Percentiles rank a stretch among this genome's conserved stretches.
These are phyloP conservation scores for Beauveria pseudobassiana DNA, from an alignment of 2,329 filamentous ascomycete genomes.

Conservation along the genomic window DNA sequence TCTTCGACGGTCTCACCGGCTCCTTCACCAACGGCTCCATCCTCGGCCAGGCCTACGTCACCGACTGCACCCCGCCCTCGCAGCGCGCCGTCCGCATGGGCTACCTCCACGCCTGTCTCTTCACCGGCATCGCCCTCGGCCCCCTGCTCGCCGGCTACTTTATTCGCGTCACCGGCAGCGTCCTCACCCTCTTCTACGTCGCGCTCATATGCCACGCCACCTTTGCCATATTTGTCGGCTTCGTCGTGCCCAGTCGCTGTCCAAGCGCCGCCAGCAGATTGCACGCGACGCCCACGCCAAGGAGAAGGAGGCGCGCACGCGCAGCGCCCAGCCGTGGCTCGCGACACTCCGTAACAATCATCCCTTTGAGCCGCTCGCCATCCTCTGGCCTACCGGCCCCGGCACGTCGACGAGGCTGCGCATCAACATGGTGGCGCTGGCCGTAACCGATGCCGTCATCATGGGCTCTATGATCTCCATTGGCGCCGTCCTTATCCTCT, in stretches of 20 bases:
- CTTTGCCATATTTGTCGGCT: slow-evolving; percentile 64
- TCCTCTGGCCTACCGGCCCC: slow-evolving; percentile 66
- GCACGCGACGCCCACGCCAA: slow-evolving; percentile 61
- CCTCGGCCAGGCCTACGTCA: slow-evolving; percentile 76
- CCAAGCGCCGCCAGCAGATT: slow-evolving; percentile 58
- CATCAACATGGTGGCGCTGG: slow-evolving; percentile 74
- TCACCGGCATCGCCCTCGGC: slow-evolving; percentile 80
- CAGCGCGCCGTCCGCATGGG: slow-evolving; percentile 77
- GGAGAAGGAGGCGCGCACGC: slow-evolving; percentile 31
- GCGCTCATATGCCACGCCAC: slow-evolving; percentile 63
- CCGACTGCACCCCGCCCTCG: slow-evolving; percentile 78
- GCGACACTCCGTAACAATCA: slow-evolving; percentile 44
- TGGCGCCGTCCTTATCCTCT: slow-evolving; percentile 75
- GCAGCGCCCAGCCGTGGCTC: slow-evolving; percentile 21
- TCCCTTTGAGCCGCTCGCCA: slow-evolving; percentile 67
- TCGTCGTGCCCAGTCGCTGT: slow-evolving; percentile 77
- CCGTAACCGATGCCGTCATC: slow-evolving; percentile 72
- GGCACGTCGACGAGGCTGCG: slow-evolving; percentile 54
- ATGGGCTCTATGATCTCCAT: slow-evolving; percentile 77
- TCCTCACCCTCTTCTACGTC: slow-evolving; percentile 80
- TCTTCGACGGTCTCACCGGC: slow-evolving; percentile 76
- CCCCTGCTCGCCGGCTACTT: slow-evolving; percentile 76
- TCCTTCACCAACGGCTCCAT: slow-evolving; percentile 79
- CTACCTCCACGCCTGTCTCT: slow-evolving; percentile 83
- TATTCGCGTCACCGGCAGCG: slow-evolving; percentile 65